Conservation (phyloP, 2,329 filamentous ascomycete genomes). For the Alternaria gansuensis region DNA sequence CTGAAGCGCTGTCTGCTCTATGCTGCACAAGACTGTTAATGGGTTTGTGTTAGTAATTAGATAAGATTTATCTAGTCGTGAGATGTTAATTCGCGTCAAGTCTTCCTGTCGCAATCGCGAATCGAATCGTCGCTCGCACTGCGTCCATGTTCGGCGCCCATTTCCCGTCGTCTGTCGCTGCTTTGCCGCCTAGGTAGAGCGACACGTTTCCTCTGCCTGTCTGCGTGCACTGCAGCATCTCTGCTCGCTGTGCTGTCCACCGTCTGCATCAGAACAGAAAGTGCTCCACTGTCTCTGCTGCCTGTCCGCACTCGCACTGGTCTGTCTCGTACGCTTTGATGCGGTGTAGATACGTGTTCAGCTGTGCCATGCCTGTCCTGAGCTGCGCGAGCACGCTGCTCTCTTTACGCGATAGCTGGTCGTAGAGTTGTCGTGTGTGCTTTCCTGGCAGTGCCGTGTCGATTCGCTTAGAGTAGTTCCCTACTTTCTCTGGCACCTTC, state of each 20-base stretch:
- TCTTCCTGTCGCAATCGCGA: neutral
- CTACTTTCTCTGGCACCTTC: conserved; percentile 17
- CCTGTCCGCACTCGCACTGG: conserved; percentile 8
- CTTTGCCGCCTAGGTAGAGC: conserved; percentile 20
- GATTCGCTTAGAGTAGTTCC: conserved; percentile 17
- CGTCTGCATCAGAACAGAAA: conserved; percentile 16
- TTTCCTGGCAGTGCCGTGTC: conserved; percentile 21
- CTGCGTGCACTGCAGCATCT: conserved; percentile 18
- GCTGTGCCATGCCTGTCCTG: conserved; percentile 21
- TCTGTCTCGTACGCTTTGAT: conserved; percentile 18
- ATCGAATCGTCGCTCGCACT: too few relatives aligned
- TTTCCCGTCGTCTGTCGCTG: conserved; percentile 15
- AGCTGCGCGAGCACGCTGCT: conserved; percentile 19
- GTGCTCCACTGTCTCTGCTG: neutral
- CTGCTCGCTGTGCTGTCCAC: conserved; percentile 14
- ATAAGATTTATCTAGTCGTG: conserved; percentile 5
- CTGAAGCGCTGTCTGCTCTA: conserved; percentile 15
- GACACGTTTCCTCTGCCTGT: conserved; percentile 18
- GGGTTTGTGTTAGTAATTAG: conserved; percentile 13
- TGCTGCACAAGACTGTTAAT: conserved; percentile 10
- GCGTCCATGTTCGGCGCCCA: conserved; percentile 3
- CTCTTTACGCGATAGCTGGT: conserved; percentile 18
- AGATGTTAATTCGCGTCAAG: conserved; percentile 12
- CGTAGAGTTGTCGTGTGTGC: conserved; percentile 18
- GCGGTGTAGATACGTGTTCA: conserved; percentile 20